These are phyloP conservation scores for Naganishia onofrii DNA, from an alignment of 768 basidiomycete species.

Conservation along the genomic window DNA sequence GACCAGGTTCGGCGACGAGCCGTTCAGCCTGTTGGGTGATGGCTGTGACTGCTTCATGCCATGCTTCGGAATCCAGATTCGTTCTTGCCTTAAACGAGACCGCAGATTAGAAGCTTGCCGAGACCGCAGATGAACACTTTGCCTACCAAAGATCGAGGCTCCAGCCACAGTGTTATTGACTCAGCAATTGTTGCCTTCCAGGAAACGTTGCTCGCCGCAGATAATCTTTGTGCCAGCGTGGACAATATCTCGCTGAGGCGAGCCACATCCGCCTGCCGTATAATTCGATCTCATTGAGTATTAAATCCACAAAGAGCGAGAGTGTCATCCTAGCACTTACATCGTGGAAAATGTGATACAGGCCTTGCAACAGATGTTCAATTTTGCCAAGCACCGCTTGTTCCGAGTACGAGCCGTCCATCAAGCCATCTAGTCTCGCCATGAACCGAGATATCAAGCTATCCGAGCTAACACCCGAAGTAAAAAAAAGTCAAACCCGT, in stretches of 20 bases:
- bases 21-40: conserved; percentile 27
- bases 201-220: conserved; percentile 12
- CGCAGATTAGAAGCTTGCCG: not conserved
- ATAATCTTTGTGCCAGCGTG: conserved; percentile 6
- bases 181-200: conserved; percentile 21
- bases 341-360: conserved; percentile 18
- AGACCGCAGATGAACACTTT: no score
- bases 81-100: not conserved
- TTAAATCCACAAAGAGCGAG: no score
- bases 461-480: not conserved
- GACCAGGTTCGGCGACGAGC: conserved; percentile 20
- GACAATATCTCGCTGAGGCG: conserved; percentile 4
- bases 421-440: conserved; percentile 7
- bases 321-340: not conserved
- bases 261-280: not conserved
- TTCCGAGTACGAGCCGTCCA: conserved; percentile 19
- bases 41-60: conserved; percentile 16
- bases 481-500: no score
- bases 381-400: conserved; percentile 11
- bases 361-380: conserved; percentile 17
- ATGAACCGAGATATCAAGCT: conserved; percentile 9
- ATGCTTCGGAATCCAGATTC: not conserved
- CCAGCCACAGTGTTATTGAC: conserved; percentile 15
- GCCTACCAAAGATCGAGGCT: conserved; percentile 10
- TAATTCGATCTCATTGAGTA: no score